Percentiles rank a stretch among this genome's conserved stretches.
Evolutionary conservation across 495 filamentous ascomycete species (phyloP).

Genomic region (Sphaerosporella brunnea): DNA sequence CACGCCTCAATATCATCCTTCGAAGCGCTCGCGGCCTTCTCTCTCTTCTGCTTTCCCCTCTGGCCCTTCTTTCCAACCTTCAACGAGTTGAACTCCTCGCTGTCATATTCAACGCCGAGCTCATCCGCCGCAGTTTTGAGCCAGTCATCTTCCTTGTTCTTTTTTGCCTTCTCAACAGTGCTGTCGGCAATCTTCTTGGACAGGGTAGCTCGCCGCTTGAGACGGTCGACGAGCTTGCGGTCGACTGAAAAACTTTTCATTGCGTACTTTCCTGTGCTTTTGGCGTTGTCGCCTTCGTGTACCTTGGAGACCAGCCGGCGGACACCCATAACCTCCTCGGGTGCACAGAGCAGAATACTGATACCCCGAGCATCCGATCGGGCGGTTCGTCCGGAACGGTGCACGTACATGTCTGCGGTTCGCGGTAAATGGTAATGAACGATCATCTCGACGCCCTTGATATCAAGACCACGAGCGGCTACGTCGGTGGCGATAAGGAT

Average conservation of each 20-base stretch:
- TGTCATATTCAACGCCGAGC: conserved; percentile 83
- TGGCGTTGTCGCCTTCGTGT: conserved; percentile 36
- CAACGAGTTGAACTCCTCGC: conserved; percentile 55
- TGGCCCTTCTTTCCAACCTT: conserved; percentile 46
- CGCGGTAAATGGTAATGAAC: conserved; percentile 92
- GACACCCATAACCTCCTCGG: conserved; percentile 74
- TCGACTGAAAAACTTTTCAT: conserved; percentile 59
- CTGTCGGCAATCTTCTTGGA: conserved; percentile 75
- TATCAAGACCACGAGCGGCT: conserved; percentile 90
- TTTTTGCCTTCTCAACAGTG: conserved; percentile 67
- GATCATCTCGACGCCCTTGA: conserved; percentile 68
- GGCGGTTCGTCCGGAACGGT: conserved; percentile 87
- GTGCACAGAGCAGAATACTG: conserved; percentile 73
- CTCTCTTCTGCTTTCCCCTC: conserved; percentile 50
- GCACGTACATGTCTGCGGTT: conserved; percentile 81
- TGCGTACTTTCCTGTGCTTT: conserved; percentile 29
- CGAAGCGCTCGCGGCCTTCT: conserved; percentile 47
- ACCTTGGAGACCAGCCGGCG: conserved; percentile 74
- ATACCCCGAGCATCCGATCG: conserved; percentile 59
- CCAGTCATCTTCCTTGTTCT: conserved; percentile 68
- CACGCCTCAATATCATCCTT: conserved; percentile 47
- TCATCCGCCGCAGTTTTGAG: conserved; percentile 72
- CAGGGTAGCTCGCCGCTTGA: conserved; percentile 55
- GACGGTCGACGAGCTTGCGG: conserved; percentile 51
- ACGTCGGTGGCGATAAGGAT: conserved; percentile 91